Evolutionary conservation across 768 basidiomycete species (phyloP), one percentile per base, ranked within the genome.

Genomic region (Tricholoma sp.): DNA sequence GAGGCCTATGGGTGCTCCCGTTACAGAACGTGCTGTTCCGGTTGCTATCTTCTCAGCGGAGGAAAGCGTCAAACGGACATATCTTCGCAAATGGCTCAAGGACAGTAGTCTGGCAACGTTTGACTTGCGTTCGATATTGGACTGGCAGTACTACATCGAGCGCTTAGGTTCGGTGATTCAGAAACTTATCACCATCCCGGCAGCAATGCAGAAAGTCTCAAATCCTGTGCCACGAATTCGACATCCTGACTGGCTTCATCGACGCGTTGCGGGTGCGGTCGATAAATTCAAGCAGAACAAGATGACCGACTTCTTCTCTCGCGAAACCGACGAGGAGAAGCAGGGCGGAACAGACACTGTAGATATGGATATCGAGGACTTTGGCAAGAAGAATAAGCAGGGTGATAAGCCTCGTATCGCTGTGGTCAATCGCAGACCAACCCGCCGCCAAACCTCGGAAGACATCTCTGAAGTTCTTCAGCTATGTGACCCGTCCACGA

Each of bases 201-300:
- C 97, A 6, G 97, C 97, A 0, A 89, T 98, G 83, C 97, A 99
- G 69, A 96, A 96, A 64, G 90, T 99, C 50, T 72, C 91, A 4
- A 99, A 99, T 67, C 97, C 97, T 4, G 97, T 98, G 4, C 91
- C 96, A 9, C 86, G 97, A 27, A 88, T 98, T 59, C 86, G 86
- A 22, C 97, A 99, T 73, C 97, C 97, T 0, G 97, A 99, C 68
- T 98, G 97, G 97, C 77, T 99, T 46, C 88, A 91, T 72, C 87
- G 90, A 46, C 82, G 97, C 46, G 92, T 98, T 10, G 89, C 88
- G 12, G 90, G 87, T 11, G 82, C 88, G 14, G 84, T 94, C 41
- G 96, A 98, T 78, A 97, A 93, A 73, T 98, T 98, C 77, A 94
- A 92, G 69, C 97, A 99, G 71, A 96, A 98, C 72, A 98, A 95